Percentiles rank a stretch among this genome's conserved stretches.
Conservation (phyloP, 1,284 basidiomycete genomes). For the Irpex lacteus region DNA sequence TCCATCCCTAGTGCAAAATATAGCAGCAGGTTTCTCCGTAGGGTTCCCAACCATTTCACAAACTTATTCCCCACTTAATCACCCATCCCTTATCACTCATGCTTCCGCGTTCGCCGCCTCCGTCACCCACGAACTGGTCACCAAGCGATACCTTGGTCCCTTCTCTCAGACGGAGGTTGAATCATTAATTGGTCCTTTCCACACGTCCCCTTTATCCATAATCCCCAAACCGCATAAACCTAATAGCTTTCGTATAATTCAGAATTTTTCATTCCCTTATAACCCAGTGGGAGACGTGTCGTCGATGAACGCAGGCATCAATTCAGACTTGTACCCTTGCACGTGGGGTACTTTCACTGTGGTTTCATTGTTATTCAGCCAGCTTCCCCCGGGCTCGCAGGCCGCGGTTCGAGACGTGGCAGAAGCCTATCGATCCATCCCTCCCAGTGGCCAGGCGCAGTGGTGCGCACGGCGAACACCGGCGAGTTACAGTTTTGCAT, state of each 20-base stretch:
- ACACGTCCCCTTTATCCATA: constrained; percentile 35
- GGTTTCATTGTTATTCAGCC: constrained; percentile 24
- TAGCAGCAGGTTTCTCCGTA: constrained; percentile 23
- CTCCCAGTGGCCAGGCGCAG: constrained; percentile 34
- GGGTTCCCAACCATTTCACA: constrained; percentile 21
- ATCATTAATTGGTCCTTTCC: constrained; percentile 34
- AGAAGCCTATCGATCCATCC: constrained; percentile 32
- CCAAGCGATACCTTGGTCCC: constrained; percentile 32
- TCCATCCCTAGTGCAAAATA: constrained; percentile 9
- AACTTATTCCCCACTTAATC: constrained; percentile 29
- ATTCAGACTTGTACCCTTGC: constrained; percentile 34
- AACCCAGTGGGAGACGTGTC: not conserved
- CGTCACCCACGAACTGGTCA: constrained; percentile 23
- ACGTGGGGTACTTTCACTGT: constrained; percentile 38
- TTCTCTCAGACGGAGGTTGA: constrained; percentile 25
- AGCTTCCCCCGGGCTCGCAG: constrained; percentile 33
- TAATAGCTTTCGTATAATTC: constrained; percentile 26
- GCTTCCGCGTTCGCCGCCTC: constrained; percentile 15
- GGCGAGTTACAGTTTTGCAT: constrained; percentile 22
- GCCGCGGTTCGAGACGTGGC: constrained; percentile 31
- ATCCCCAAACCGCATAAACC: constrained; percentile 26
- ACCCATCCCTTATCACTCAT: constrained; percentile 13
- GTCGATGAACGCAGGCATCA: constrained; percentile 36
- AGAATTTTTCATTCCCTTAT: constrained; percentile 38
- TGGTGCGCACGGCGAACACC: constrained; percentile 20